Conservation (phyloP, 1,284 basidiomycete species). For the Ganoderma sinense region DNA sequence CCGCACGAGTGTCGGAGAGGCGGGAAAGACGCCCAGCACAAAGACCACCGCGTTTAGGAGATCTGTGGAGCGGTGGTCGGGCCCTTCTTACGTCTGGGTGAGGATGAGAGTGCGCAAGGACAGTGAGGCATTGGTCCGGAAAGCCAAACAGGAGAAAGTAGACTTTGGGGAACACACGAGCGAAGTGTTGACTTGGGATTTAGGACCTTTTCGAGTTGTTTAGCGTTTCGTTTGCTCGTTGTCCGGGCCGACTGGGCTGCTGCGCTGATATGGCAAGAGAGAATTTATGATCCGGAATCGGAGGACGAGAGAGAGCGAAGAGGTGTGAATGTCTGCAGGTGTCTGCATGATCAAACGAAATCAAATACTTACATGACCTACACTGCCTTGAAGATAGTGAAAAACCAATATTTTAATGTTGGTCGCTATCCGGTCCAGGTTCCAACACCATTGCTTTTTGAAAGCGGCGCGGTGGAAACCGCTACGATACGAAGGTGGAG, state of each 20-base stretch:
- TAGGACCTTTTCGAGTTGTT: neutral
- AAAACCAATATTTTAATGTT: neutral
- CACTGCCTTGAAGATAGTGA: conserved; percentile 11
- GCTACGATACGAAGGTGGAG: neutral
- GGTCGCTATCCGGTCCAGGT: neutral
- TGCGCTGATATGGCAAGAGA: conserved; percentile 17
- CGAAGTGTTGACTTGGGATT: neutral
- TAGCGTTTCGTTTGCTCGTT: neutral
- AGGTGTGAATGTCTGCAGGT: neutral
- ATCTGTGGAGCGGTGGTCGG: neutral
- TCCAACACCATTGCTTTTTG: neutral
- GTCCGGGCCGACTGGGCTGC: neutral
- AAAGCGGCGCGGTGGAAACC: neutral
- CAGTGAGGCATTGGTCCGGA: neutral
- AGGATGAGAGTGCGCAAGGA: neutral
- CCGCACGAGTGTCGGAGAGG: neutral
- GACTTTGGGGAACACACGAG: neutral
- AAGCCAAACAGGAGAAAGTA: neutral
- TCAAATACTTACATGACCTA: conserved; percentile 11
- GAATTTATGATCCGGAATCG: conserved; percentile 7
- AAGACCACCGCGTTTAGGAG: neutral
- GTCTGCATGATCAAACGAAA: conserved; percentile 5
- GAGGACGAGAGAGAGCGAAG: neutral
- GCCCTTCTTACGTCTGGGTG: neutral
- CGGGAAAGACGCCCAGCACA: neutral